Conservation (phyloP, 495 filamentous ascomycete genomes). For the Penicillium canariense region DNA sequence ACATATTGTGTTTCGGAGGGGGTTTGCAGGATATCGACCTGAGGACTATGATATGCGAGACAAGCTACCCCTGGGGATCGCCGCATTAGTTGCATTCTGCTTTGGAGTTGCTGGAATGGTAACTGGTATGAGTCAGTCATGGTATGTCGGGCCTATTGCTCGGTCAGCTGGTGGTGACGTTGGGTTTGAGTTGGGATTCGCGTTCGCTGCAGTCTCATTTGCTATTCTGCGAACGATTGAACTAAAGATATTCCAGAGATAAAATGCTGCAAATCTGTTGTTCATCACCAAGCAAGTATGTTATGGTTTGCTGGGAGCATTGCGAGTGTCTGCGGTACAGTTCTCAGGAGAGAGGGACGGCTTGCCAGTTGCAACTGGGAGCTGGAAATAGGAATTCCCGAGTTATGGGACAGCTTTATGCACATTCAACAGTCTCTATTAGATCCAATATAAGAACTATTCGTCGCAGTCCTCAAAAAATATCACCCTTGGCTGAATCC, state of each 20-base stretch:
- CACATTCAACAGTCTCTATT: no score
- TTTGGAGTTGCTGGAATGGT: constrained; percentile 43
- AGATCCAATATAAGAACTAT: no score
- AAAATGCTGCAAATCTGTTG: no score
- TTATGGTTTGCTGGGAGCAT: no score
- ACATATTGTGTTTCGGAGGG: constrained; percentile 44
- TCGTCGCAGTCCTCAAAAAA: no score
- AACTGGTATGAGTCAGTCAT: constrained; percentile 54
- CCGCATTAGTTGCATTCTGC: constrained; percentile 37
- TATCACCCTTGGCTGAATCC: no score
- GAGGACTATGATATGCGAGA: constrained; percentile 47
- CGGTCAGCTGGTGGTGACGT: constrained; percentile 52
- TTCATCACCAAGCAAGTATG: no score
- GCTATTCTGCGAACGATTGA: constrained; percentile 9
- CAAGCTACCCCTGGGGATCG: constrained; percentile 45
- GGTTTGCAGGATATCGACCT: constrained; percentile 37
- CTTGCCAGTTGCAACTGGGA: no score
- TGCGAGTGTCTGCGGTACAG: no score
- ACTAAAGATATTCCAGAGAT: constrained; percentile 4
- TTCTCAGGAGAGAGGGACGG: no score
- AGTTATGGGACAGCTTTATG: no score
- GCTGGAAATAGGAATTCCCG: no score
- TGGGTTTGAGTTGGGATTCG: constrained; percentile 57
- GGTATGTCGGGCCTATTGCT: constrained; percentile 55
- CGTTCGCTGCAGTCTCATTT: constrained; percentile 47